Evolutionary conservation across 78 protist species (phyloP).

Genomic region (Bigelowiella natans): DNA sequence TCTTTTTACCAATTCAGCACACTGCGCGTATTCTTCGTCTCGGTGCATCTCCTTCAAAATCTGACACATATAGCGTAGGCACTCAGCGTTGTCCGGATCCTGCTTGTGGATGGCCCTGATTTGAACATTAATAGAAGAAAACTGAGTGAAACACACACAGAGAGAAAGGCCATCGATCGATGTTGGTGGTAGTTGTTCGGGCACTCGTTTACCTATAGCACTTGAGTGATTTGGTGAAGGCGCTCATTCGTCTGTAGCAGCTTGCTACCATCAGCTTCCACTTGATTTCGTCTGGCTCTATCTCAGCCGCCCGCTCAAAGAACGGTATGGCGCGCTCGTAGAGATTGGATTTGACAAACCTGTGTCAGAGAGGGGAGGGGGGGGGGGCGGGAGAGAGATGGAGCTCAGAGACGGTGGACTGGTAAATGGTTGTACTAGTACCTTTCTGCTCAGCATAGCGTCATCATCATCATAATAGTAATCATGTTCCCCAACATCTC

Average conservation of each 20-base stretch:
- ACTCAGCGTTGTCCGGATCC: conserved; percentile 51
- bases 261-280: conserved; percentile 64
- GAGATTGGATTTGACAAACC: conserved; percentile 43
- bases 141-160: too few relatives aligned
- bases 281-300: conserved; percentile 58
- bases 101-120: conserved; percentile 19
- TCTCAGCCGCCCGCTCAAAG: conserved; percentile 57
- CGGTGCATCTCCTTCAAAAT: neutral
- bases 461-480: too few relatives aligned
- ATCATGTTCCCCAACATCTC: too few relatives aligned
- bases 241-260: conserved; percentile 45
- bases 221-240: conserved; percentile 30
- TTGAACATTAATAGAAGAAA: too few relatives aligned
- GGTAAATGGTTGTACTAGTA: too few relatives aligned
- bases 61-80: conserved; percentile 24
- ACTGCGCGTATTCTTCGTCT: neutral
- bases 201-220: too few relatives aligned
- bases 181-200: too few relatives aligned
- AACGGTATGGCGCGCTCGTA: conserved; percentile 59
- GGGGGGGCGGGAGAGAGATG: too few relatives aligned
- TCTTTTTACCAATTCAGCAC: neutral
- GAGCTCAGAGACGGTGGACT: too few relatives aligned
- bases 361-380: too few relatives aligned
- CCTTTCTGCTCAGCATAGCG: too few relatives aligned
- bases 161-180: too few relatives aligned